Evolutionary conservation across 2,329 filamentous ascomycete genomes (phyloP).

Genomic region (Diaporthe australafricana): DNA sequence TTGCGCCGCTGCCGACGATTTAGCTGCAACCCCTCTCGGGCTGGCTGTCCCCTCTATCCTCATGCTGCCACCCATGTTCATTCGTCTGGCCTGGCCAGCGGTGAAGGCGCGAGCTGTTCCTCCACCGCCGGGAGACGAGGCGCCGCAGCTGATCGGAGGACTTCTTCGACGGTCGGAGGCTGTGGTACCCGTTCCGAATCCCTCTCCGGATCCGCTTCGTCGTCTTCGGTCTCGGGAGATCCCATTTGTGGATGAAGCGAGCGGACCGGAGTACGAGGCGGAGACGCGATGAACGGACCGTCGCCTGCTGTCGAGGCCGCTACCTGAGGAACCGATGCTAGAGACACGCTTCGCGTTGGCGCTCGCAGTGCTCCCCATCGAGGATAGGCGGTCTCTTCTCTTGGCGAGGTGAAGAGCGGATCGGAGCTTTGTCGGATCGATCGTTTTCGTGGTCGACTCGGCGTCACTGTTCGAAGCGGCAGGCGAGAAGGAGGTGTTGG

Average conservation of each 20-base stretch:
- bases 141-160: slow-evolving; percentile 61
- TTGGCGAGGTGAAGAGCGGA: slow-evolving; percentile 66
- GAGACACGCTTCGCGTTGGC: slow-evolving; percentile 58
- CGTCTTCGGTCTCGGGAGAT: slow-evolving; percentile 65
- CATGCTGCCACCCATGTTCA: slow-evolving; percentile 63
- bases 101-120: slow-evolving; percentile 53
- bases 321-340: slow-evolving; percentile 53
- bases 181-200: slow-evolving; percentile 27
- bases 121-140: slow-evolving; percentile 53
- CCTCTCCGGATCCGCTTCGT: slow-evolving; percentile 50
- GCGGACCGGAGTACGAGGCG: slow-evolving; percentile 53
- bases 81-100: slow-evolving; percentile 66
- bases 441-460: slow-evolving; percentile 54
- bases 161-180: slow-evolving; percentile 60
- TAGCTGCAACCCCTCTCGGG: slow-evolving; percentile 34
- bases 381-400: slow-evolving; percentile 55
- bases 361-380: slow-evolving; percentile 50
- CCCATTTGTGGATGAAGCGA: slow-evolving; percentile 65
- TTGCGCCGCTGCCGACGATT: slow-evolving; percentile 26
- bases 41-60: slow-evolving; percentile 41
- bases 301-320: slow-evolving; percentile 42
- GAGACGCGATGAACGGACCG: slow-evolving; percentile 47
- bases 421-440: slow-evolving; percentile 67
- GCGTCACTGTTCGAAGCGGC: slow-evolving; percentile 58
- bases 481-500: slow-evolving; percentile 48